A percentile compares a stretch with the other conserved stretches of the same genome.
Evolutionary conservation across 2,329 filamentous ascomycete species (phyloP).

Genomic region (Tympanopsis confertula): DNA sequence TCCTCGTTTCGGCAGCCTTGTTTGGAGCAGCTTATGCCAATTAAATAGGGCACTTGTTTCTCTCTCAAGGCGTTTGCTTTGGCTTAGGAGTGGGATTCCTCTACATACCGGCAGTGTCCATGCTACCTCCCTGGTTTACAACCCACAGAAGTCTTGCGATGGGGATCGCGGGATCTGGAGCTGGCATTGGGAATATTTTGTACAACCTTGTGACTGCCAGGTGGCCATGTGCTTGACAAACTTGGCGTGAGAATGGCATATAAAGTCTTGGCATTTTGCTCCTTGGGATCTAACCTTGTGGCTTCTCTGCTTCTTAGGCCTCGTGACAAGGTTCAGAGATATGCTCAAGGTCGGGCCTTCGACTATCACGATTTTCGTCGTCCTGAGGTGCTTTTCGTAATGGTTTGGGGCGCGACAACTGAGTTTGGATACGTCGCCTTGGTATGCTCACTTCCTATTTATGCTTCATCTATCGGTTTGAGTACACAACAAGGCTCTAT

Average conservation of each 20-base stretch:
- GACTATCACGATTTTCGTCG: slow-evolving; percentile 32
- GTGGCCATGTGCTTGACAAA: slow-evolving; percentile 42
- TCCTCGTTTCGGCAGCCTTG: slow-evolving; percentile 36
- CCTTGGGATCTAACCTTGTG: slow-evolving; percentile 37
- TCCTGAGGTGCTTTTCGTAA: slow-evolving; percentile 39
- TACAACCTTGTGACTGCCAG: slow-evolving; percentile 46
- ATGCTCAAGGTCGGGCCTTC: slow-evolving; percentile 20
- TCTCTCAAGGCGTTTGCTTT: slow-evolving; percentile 46
- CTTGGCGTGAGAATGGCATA: slow-evolving; percentile 49
- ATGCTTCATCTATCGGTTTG: slow-evolving; percentile 41
- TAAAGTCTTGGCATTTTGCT: slow-evolving; percentile 42
- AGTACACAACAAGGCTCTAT: slow-evolving; percentile 40
- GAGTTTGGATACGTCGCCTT: slow-evolving; percentile 53
- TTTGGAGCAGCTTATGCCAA: slow-evolving; percentile 39
- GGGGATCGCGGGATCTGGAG: slow-evolving; percentile 44
- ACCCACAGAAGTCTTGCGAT: slow-evolving; percentile 43
- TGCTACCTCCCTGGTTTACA: slow-evolving; percentile 51
- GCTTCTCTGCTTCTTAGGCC: slow-evolving; percentile 42
- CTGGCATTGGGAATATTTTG: slow-evolving; percentile 44
- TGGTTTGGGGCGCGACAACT: slow-evolving; percentile 41
- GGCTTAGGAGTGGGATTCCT: slow-evolving; percentile 49
- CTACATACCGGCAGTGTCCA: slow-evolving; percentile 40
- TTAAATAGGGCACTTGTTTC: slow-evolving; percentile 46
- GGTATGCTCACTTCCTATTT: slow-evolving; percentile 48
- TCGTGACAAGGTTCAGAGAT: slow-evolving; percentile 14